Evolutionary conservation across 345 rosid species (phyloP), one percentile per base, ranked within the genome.

Genomic region (Turnera subulata): DNA sequence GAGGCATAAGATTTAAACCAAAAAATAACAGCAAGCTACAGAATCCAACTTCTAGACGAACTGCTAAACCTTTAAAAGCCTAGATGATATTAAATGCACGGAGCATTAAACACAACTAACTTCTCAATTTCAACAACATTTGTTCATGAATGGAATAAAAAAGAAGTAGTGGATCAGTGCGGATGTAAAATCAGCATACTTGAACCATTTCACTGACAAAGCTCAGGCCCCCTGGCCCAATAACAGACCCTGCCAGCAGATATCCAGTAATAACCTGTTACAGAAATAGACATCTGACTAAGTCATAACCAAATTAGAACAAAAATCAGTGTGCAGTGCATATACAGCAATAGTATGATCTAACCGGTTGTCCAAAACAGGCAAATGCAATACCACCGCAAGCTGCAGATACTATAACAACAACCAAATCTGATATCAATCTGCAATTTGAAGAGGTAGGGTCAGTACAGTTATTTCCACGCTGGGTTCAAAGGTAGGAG

Each of bases 371-470:
- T 66, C 99, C 97, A 80, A 94, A 95, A 74, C 95, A 92, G 52
- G 97, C 99, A 78, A 92, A 92, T 45, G 99, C 99, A 65, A 92
- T 86, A 59, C 99, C 99, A 75, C 97, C 99, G 69, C 95, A 92
- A 74, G 97, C 83, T 61, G 97, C 99, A 71, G 97, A 92, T 66
- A 92, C 97, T 68, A 89, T 92, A 81, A 86, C 91, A 61, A 92
- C 92, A 6, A 89, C 99, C 77, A 86, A 74, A 80, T 89, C 97
- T 47, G 99, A 92, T 78, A 92, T 92, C 83, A 92, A 80, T 77
- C 99, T 93, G 80, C 71, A 75, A 51, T 40, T 49, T 47, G 48
- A 43, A 12, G n/a, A 32, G n/a, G 25, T n/a, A 48, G 32, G 11
- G 57, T 57, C 62, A 50, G 49, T 46, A 33, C 35, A 57, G 24